Evolutionary conservation across 2,329 filamentous ascomycete species (phyloP).

Genomic region (Niveomyces coronatus): DNA sequence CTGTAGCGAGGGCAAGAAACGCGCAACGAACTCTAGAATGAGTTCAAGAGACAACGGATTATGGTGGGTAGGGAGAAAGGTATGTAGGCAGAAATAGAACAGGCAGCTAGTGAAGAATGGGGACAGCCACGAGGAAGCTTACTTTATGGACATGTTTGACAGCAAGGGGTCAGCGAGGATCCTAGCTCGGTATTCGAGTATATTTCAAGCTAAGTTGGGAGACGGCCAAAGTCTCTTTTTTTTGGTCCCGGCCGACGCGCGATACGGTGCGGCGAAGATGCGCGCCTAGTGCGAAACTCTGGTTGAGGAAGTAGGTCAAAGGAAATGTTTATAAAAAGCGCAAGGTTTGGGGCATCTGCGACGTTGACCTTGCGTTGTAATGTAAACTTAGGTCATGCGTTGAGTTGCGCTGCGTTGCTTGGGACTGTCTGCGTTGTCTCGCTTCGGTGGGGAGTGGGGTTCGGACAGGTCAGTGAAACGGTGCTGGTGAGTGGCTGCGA

Average conservation of each 20-base stretch:
- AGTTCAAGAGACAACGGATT: slow-evolving; percentile 7
- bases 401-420: slow-evolving; percentile 8
- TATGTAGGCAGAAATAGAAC: no score
- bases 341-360: slow-evolving; percentile 9
- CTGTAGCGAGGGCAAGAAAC: slow-evolving; percentile 12
- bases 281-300: slow-evolving; percentile 6
- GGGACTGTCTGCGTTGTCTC: slow-evolving; percentile 6
- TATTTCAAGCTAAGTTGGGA: slow-evolving; percentile 10
- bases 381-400: no score
- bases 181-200: slow-evolving; percentile 20
- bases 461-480: no score
- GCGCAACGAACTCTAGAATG: slow-evolving; percentile 15
- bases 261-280: neutral
- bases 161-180: slow-evolving; percentile 21
- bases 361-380: no score
- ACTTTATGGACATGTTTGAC: slow-evolving; percentile 46
- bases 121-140: slow-evolving; percentile 20
- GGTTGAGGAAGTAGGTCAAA: slow-evolving; percentile 7
- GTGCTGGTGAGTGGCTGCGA: no score
- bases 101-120: slow-evolving; percentile 10
- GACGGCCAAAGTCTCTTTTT: slow-evolving; percentile 5
- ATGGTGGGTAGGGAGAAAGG: slow-evolving; percentile 5
- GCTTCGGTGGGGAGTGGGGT: slow-evolving; percentile 7
- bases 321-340: no score
- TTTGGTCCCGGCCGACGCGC: neutral